These are phyloP conservation scores for Linaria vulgaris DNA, from an alignment of 257 asterid species.

Conservation along the genomic window DNA sequence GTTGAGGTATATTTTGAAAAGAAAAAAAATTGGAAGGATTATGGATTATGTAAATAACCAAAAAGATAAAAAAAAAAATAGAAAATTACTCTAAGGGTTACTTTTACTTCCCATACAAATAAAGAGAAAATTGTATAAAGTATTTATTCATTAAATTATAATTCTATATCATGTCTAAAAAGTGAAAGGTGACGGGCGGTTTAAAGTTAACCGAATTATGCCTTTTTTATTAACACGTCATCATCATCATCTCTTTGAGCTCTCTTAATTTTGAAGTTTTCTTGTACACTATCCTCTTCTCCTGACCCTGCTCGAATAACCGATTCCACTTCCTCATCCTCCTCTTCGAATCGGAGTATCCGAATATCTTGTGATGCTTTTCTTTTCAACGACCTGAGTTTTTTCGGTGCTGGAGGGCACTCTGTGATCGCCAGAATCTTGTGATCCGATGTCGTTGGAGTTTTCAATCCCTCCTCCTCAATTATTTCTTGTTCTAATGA, in stretches of 20 bases:
- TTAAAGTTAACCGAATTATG: not conserved
- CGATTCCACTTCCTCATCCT: conserved; percentile 40
- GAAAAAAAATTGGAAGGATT: no score
- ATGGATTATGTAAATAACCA: no score
- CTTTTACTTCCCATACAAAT: no score
- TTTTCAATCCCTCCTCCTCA: conserved; percentile 38
- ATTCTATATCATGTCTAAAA: no score
- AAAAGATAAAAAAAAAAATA: no score
- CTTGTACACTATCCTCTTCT: conserved; percentile 20
- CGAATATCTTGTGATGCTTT: conserved; percentile 28
- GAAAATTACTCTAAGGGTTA: no score
- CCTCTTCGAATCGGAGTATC: conserved; percentile 30
- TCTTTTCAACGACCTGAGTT: conserved; percentile 33
- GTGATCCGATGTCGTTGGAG: conserved; percentile 60
- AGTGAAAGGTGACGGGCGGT: no score
- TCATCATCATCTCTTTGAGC: conserved; percentile 37
- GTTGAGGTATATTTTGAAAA: no score
- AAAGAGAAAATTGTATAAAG: no score
- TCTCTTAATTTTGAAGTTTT: conserved; percentile 35
- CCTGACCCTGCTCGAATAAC: conserved; percentile 23
- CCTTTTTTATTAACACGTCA: no score
- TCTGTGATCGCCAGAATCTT: conserved; percentile 42
- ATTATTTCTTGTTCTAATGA: not conserved
- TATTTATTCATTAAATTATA: no score
- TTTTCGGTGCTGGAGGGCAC: conserved; percentile 76